Percentiles rank a stretch among this genome's conserved stretches.
Conservation (phyloP, 768 basidiomycete species). For the Mycena vulgaris region DNA sequence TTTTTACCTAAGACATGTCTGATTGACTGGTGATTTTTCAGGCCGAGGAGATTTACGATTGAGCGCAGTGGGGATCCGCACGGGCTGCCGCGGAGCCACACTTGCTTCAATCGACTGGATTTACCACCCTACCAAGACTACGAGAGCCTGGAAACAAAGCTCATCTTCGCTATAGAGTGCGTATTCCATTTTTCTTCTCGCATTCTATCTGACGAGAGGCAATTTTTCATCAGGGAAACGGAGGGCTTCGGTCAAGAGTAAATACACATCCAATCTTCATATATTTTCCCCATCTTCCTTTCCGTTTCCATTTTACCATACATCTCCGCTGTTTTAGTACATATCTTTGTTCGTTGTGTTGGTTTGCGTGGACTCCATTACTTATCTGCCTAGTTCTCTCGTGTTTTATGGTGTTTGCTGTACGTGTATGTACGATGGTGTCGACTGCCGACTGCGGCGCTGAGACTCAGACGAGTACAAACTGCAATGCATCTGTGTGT, state of each 20-base stretch:
- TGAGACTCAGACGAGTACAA: no score
- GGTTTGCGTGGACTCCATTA: background rate
- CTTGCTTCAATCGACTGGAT: slow-evolving; percentile 94
- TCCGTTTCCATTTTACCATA: background rate
- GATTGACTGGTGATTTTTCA: background rate
- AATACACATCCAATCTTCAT: slow-evolving; percentile 32
- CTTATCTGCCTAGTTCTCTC: slow-evolving; percentile 20
- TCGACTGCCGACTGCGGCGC: background rate
- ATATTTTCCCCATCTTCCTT: slow-evolving; percentile 13
- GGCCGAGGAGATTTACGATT: slow-evolving; percentile 91
- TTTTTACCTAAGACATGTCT: background rate
- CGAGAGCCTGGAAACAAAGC: slow-evolving; percentile 87
- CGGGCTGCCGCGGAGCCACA: slow-evolving; percentile 91
- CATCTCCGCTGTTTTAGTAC: slow-evolving; percentile 9
- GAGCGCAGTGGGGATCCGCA: slow-evolving; percentile 94
- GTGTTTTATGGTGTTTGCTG: slow-evolving; percentile 23
- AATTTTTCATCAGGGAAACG: slow-evolving; percentile 67
- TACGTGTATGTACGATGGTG: slow-evolving; percentile 6
- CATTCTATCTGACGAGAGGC: slow-evolving; percentile 1
- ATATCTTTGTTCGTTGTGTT: background rate
- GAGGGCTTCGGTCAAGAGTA: slow-evolving; percentile 83
- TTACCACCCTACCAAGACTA: slow-evolving; percentile 92
- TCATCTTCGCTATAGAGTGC: slow-evolving; percentile 88
- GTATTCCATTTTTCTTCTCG: slow-evolving; percentile 46
- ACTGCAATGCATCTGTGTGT: no score